phyloP scores from a whole-genome alignment of 495 filamentous ascomycete species.

The Ramalina intermedia region DNA sequence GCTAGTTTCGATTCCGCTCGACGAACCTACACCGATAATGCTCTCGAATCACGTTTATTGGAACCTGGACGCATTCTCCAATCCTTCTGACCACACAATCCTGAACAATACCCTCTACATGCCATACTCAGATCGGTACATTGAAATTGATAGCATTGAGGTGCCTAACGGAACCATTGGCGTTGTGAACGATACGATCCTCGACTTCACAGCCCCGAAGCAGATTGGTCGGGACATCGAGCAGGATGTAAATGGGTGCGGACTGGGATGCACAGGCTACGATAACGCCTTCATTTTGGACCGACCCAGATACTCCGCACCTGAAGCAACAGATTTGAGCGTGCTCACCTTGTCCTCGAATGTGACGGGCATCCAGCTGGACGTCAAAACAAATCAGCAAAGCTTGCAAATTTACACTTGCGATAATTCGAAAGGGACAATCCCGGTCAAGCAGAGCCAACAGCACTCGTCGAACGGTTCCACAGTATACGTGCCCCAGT shows the following conservation, averaged over 20 bases:
- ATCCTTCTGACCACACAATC: constrained; percentile 41
- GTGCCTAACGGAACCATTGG: constrained; percentile 67
- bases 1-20: constrained; percentile 52
- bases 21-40: constrained; percentile 70
- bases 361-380: constrained; percentile 53
- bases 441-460: constrained; percentile 37
- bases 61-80: constrained; percentile 72
- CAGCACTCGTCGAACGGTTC: constrained; percentile 29
- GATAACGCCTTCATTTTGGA: constrained; percentile 63
- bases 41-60: constrained; percentile 75
- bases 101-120: constrained; percentile 63
- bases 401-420: constrained; percentile 70
- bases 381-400: constrained; percentile 60
- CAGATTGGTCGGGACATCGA: constrained; percentile 55
- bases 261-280: constrained; percentile 61
- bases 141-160: constrained; percentile 60
- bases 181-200: constrained; percentile 44
- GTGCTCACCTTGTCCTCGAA: constrained; percentile 44
- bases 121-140: constrained; percentile 53
- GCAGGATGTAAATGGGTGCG: constrained; percentile 48
- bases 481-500: constrained; percentile 35
- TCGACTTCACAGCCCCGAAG: constrained; percentile 70
- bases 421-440: constrained; percentile 54
- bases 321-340: constrained; percentile 43
- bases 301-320: constrained; percentile 43